These are phyloP conservation scores for Ophiostoma sp. DNA, from an alignment of 2,329 filamentous ascomycete genomes.

Conservation along the genomic window DNA sequence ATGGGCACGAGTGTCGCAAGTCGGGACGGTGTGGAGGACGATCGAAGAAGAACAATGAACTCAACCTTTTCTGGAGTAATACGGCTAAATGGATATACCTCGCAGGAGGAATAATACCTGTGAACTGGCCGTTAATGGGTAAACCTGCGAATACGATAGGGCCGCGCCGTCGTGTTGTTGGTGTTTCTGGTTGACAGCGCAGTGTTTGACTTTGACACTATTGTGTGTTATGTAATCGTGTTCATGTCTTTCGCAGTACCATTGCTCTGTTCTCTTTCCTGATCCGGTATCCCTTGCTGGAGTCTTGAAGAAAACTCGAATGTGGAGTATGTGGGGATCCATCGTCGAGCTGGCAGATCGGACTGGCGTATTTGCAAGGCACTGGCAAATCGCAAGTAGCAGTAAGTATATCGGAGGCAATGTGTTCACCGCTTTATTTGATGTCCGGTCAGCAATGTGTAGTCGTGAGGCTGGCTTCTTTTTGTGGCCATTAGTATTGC, in stretches of 20 bases:
- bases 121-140: background rate
- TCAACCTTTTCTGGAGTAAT: no score
- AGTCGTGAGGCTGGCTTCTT: background rate
- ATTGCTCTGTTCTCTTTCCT: background rate
- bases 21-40: no score
- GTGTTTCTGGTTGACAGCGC: background rate
- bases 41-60: background rate
- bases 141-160: constrained; percentile 7
- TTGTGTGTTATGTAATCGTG: no score
- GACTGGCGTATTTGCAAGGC: background rate
- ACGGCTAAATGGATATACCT: no score
- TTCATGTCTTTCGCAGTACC: no score
- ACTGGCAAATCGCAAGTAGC: background rate
- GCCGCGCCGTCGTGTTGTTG: background rate
- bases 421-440: constrained; percentile 5
- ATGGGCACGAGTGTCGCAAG: no score
- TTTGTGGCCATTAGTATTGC: background rate
- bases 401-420: constrained; percentile 5
- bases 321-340: constrained; percentile 1
- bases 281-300: background rate
- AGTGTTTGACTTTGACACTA: no score
- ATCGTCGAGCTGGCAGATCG: background rate
- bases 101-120: no score
- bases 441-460: background rate
- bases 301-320: constrained; percentile 3